These are phyloP conservation scores for Polyrhizophydium stewartii DNA, from an alignment of 371 early-diverging fungal species.

Conservation along the genomic window DNA sequence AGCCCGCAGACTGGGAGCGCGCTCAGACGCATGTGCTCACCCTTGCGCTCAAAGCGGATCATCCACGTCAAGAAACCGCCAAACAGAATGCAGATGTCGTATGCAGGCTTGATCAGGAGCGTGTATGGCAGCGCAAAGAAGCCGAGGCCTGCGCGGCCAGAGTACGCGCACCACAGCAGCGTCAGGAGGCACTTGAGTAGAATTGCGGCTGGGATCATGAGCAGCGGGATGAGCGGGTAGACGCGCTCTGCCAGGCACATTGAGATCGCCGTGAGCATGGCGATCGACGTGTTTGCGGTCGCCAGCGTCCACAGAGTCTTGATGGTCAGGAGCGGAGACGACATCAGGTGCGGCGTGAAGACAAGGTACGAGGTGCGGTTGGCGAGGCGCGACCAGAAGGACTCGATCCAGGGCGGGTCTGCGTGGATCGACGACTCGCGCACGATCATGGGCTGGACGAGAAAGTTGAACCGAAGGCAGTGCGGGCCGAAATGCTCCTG, in stretches of 20 bases:
- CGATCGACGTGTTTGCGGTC: not conserved
- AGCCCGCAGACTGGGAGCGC: no score
- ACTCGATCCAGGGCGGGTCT: not conserved
- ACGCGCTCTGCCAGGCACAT: not conserved
- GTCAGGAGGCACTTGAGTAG: not conserved
- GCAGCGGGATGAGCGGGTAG: not conserved
- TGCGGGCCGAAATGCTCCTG: not conserved
- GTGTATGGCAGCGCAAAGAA: not conserved
- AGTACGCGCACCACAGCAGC: not conserved
- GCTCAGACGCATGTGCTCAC: not conserved
- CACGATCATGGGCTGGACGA: not conserved
- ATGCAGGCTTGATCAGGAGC: not conserved
- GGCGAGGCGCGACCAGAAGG: not conserved
- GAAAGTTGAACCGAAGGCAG: not conserved
- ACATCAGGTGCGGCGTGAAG: not conserved
- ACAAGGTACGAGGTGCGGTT: not conserved
- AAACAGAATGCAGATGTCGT: not conserved
- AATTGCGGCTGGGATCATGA: not conserved
- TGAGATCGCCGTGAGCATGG: not conserved
- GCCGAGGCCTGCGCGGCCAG: not conserved
- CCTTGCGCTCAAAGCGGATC: not conserved
- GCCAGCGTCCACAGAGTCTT: not conserved
- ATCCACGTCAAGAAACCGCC: conserved; percentile 2
- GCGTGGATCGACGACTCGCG: not conserved
- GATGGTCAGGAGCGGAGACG: not conserved